Percentiles rank a stretch among this genome's conserved stretches.
phyloP scores from a whole-genome alignment of 352 stramenopile genomes.

The Phytophthora nicotianae region DNA sequence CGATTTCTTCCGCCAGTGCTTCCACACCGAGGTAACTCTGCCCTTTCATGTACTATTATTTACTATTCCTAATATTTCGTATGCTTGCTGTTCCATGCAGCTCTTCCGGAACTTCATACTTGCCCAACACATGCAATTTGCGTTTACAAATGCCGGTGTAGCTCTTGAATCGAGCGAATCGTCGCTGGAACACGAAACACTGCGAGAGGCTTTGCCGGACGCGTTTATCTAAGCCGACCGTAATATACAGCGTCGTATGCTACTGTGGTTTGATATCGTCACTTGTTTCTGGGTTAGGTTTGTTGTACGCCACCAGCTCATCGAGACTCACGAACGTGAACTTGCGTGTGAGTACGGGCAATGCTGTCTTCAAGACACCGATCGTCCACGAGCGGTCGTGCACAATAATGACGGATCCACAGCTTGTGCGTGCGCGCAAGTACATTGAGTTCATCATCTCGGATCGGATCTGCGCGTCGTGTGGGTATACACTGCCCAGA shows the following conservation, averaged over 20 bases:
- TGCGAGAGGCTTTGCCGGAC: conserved; percentile 9
- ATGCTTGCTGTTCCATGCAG: conserved; percentile 29
- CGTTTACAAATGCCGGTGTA: conserved; percentile 6
- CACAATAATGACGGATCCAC: conserved; percentile 83
- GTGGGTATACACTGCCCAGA: conserved; percentile 86
- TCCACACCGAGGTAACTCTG: conserved; percentile 63
- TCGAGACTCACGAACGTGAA: conserved; percentile 76
- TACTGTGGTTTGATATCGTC: conserved; percentile 17
- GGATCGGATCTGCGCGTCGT: conserved; percentile 85
- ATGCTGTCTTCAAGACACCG: conserved; percentile 60
- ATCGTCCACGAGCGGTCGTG: conserved; percentile 86
- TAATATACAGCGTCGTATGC: conserved; percentile 4
- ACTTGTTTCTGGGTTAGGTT: conserved; percentile 25
- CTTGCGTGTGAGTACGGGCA: conserved; percentile 57
- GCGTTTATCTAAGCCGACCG: conserved; percentile 25
- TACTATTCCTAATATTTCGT: background rate
- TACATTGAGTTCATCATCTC: conserved; percentile 71
- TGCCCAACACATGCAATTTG: conserved; percentile 54
- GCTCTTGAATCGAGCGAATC: conserved; percentile 10
- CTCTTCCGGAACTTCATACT: conserved; percentile 63
- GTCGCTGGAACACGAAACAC: conserved; percentile 4
- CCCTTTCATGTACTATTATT: background rate
- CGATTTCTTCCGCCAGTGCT: conserved; percentile 81
- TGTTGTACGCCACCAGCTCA: conserved; percentile 48
- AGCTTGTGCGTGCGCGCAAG: conserved; percentile 56